Percentiles rank a stretch among this genome's conserved stretches.
These are phyloP conservation scores for Brassica carinata DNA, from an alignment of 345 rosid species.

Conservation along the genomic window DNA sequence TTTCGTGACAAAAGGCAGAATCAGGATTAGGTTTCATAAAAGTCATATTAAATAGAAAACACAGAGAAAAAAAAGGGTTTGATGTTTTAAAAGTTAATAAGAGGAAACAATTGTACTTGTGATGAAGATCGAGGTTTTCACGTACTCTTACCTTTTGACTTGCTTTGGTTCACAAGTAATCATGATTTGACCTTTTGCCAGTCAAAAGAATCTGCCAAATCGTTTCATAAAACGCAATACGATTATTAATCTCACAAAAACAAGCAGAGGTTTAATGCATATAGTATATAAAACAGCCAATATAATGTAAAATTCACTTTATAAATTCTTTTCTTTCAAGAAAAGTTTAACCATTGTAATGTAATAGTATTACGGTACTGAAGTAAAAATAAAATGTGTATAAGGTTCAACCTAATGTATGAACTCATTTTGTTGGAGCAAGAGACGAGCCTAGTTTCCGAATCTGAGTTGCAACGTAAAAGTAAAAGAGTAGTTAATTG, in stretches of 20 bases:
- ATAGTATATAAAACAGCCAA: neutral
- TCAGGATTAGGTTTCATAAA: neutral
- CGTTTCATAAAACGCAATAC: neutral
- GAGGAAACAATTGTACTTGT: slow-evolving; percentile 36
- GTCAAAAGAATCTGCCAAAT: slow-evolving; percentile 47
- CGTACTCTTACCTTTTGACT: slow-evolving; percentile 40
- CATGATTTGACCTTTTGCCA: slow-evolving; percentile 44
- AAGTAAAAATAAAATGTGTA: neutral
- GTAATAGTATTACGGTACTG: neutral
- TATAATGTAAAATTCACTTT: neutral
- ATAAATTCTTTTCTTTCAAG: neutral
- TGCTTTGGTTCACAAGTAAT: slow-evolving; percentile 33
- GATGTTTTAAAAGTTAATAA: slow-evolving; percentile 26
- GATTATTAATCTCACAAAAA: neutral
- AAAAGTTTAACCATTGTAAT: neutral
- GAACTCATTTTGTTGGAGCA: neutral
- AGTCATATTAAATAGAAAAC: slow-evolving; percentile 8
- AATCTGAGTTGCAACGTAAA: neutral
- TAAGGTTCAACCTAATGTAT: neutral
- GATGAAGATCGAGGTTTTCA: slow-evolving; percentile 41
- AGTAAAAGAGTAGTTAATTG: neutral
- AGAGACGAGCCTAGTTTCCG: neutral
- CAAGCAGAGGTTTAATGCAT: neutral
- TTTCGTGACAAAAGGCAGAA: neutral
- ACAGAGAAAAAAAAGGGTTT: neutral